Conservation (phyloP, 768 basidiomycete species). For the Coprinopsis sp. region DNA sequence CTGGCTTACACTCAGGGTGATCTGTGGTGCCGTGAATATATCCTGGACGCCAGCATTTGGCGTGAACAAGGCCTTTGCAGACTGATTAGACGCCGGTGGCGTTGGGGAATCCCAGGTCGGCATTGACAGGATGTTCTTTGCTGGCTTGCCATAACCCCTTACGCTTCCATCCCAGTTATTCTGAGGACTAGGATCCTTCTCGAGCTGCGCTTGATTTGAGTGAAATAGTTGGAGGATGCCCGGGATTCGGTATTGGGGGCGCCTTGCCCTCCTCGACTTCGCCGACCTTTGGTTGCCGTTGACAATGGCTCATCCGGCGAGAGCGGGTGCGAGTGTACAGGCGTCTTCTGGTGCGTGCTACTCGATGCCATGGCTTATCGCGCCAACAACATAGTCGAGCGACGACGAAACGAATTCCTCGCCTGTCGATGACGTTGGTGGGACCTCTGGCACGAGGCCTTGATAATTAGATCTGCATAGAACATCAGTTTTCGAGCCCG, state of each 20-base stretch:
- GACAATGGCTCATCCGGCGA: slow-evolving; percentile 49
- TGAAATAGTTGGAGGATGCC: slow-evolving; percentile 50
- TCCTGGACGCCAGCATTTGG: not conserved
- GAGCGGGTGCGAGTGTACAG: slow-evolving; percentile 71
- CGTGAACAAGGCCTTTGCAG: slow-evolving; percentile 2
- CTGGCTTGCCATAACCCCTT: slow-evolving; percentile 46
- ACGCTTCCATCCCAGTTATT: slow-evolving; percentile 48
- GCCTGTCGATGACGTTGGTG: too few species aligned
- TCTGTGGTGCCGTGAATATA: not conserved
- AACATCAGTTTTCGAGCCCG: too few species aligned
- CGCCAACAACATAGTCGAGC: too few species aligned
- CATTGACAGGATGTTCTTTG: slow-evolving; percentile 41
- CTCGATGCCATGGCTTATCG: slow-evolving; percentile 31
- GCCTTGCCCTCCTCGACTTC: slow-evolving; percentile 33
- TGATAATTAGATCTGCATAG: too few species aligned
- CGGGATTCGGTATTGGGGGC: slow-evolving; percentile 16
- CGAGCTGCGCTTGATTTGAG: slow-evolving; percentile 59
- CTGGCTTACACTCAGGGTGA: not conserved
- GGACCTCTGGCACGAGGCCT: too few species aligned
- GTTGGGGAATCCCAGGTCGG: slow-evolving; percentile 27
- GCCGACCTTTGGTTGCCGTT: slow-evolving; percentile 41
- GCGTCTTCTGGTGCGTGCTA: slow-evolving; percentile 44
- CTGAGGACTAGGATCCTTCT: slow-evolving; percentile 28
- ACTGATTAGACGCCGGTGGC: slow-evolving; percentile 5
- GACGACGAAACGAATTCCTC: too few species aligned